Conservation (phyloP, 306 rosid species). For the Corylus americana region DNA sequence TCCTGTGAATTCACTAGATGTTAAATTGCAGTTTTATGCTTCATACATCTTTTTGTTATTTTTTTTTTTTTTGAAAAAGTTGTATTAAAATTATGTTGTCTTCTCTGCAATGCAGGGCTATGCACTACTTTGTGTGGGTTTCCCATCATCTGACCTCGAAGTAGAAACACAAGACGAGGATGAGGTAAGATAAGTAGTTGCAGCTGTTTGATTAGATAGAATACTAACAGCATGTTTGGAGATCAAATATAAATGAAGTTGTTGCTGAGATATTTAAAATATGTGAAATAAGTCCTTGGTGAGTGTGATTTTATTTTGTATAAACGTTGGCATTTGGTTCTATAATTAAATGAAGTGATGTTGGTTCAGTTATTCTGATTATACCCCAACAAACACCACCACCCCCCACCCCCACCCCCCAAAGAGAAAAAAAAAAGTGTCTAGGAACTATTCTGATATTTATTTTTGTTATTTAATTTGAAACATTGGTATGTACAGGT, state of each 20-base stretch:
- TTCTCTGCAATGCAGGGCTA: conserved; percentile 71
- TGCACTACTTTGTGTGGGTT: conserved; percentile 98
- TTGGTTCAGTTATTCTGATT: not conserved
- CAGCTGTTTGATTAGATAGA: conserved; percentile 16
- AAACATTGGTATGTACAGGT: conserved; percentile 56
- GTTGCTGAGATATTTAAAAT: not conserved
- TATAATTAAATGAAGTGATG: not conserved
- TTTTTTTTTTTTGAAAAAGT: not conserved
- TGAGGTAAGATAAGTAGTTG: conserved; percentile 59
- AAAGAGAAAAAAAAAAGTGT: not conserved
- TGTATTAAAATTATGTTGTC: not conserved
- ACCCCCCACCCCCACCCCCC: no score
- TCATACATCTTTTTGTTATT: not conserved
- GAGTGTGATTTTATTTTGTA: not conserved
- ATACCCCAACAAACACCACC: no score
- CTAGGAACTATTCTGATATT: not conserved
- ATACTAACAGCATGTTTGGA: conserved; percentile 10
- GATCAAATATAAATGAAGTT: conserved; percentile 2
- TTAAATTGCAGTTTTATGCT: not conserved
- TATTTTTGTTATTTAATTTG: not conserved
- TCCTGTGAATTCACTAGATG: not conserved
- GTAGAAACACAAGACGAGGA: conserved; percentile 99
- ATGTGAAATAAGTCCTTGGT: not conserved
- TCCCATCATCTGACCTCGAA: conserved; percentile 85
- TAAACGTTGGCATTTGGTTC: not conserved